Percentiles rank a stretch among this genome's conserved stretches.
phyloP scores from a whole-genome alignment of 768 basidiomycete genomes.

The Lactarius tabidus region DNA sequence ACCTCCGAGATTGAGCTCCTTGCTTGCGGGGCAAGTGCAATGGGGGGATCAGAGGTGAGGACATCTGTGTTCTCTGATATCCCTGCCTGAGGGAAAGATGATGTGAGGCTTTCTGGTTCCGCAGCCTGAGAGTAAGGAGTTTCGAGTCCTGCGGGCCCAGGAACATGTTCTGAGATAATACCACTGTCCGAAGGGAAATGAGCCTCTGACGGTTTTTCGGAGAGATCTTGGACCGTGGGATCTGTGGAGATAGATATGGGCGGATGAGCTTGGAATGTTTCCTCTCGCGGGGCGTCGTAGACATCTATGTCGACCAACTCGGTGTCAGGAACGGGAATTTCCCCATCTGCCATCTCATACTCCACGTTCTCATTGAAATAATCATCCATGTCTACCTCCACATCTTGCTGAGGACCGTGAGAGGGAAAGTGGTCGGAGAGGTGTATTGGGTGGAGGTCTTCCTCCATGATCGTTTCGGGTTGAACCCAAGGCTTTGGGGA shows the following conservation, averaged over 20 bases:
- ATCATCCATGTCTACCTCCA: conserved; percentile 27
- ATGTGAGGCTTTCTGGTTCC: conserved; percentile 11
- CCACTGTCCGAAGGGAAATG: conserved; percentile 38
- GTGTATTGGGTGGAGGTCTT: conserved; percentile 19
- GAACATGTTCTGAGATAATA: conserved; percentile 67
- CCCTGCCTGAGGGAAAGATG: neutral
- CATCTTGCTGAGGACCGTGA: conserved; percentile 23
- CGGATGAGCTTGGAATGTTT: conserved; percentile 2
- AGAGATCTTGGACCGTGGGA: conserved; percentile 1
- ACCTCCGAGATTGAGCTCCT: neutral
- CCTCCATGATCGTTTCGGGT: conserved; percentile 26
- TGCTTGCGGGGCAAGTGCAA: neutral
- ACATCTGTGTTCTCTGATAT: neutral
- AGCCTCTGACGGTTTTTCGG: neutral
- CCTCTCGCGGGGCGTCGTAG: conserved; percentile 24
- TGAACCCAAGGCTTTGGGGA: conserved; percentile 26
- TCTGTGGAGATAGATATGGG: conserved; percentile 8
- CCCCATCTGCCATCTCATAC: conserved; percentile 27
- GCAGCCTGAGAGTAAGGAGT: conserved; percentile 37
- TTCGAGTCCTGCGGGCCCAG: conserved; percentile 48
- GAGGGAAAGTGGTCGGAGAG: conserved; percentile 12
- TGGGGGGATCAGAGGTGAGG: neutral
- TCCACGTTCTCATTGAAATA: conserved; percentile 24
- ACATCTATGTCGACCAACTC: conserved; percentile 26
- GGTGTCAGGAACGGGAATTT: conserved; percentile 8